Evolutionary conservation across 306 rosid species (phyloP).

Genomic region (Cucurbita ficifolia): DNA sequence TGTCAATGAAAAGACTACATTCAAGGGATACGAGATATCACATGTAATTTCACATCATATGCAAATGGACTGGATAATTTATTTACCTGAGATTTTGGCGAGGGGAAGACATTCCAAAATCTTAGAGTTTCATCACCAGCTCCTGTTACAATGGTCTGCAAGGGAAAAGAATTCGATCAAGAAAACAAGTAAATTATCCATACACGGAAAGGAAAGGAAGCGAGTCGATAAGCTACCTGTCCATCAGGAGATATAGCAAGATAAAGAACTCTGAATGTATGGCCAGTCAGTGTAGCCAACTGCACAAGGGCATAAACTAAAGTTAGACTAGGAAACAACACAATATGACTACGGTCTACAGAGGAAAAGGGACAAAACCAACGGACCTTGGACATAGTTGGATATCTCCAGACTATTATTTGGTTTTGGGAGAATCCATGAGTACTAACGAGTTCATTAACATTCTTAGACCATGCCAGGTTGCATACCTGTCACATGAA

Average conservation of each 20-base stretch:
- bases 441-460: constrained; percentile 93
- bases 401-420: constrained; percentile 96
- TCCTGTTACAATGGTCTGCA: constrained; percentile 95
- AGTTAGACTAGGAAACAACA: neutral
- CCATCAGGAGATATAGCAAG: constrained; percentile 98
- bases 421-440: constrained; percentile 98
- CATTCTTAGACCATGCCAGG: constrained; percentile 98
- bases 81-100: constrained; percentile 94
- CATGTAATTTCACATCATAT: neutral
- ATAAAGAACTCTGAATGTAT: constrained; percentile 86
- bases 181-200: neutral
- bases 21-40: neutral
- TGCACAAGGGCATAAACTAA: constrained; percentile 17
- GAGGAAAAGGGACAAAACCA: neutral
- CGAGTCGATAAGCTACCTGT: constrained; percentile 39
- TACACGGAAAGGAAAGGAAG: neutral
- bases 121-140: constrained; percentile 99
- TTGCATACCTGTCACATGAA: constrained; percentile 70
- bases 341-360: neutral
- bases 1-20: neutral
- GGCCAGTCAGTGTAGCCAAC: constrained; percentile 95
- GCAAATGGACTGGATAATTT: neutral
- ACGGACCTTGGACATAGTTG: constrained; percentile 86
- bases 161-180: constrained; percentile 11
- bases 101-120: constrained; percentile 96